Evolutionary conservation across 495 filamentous ascomycete species (phyloP), one percentile per base, ranked within the genome.

Genomic region (Penicillium soppii): DNA sequence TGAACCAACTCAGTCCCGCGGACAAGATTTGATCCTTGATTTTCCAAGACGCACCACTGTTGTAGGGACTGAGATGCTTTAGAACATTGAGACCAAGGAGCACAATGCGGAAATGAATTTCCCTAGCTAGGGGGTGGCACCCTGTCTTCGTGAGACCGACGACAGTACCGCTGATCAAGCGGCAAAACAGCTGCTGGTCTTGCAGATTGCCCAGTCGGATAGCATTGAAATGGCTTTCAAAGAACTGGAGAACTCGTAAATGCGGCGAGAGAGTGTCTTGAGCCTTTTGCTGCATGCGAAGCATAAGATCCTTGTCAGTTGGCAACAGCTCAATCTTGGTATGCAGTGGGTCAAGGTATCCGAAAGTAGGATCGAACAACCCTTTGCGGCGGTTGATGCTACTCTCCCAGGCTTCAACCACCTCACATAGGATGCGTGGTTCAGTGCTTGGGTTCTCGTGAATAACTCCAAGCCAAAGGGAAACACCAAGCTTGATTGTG

Each of bases 391-490:
- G 86, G 53, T 86, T 79, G 20, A 96, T 81, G 26, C 84, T 91
- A 40, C 74, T 69, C 62, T 97, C 91, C 90, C 94, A 99, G 41
- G 88, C 83, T 58, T 88, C 84, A 3, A 87, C 86, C 52, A 97
- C 85, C 60, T 95, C 89, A 37, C 81, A 81, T 19, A 97, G 63
- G 40, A 99, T 81, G 38, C 88, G 85, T 1, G 92, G 76, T 62
- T 96, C 89, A 70, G 95, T 82, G 39, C 77, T 79, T 13, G 92
- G 91, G 61, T 96, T 97, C 61, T 97, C 95, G 63, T 97, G 92
- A 57, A 97, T 97, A 6, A 97, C 87, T 22, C 92, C 91, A 36
- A 96, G 81, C 95, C 95, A 99, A 7, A 97, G 79, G 15, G 92
- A 96, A 25, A 97, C 86, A 15, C 95, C 95, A 7, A 96, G 83